A percentile compares a stretch with the other conserved stretches of the same genome.
phyloP scores from a whole-genome alignment of 768 basidiomycete species.

The Macrolepiota albuminosa region DNA sequence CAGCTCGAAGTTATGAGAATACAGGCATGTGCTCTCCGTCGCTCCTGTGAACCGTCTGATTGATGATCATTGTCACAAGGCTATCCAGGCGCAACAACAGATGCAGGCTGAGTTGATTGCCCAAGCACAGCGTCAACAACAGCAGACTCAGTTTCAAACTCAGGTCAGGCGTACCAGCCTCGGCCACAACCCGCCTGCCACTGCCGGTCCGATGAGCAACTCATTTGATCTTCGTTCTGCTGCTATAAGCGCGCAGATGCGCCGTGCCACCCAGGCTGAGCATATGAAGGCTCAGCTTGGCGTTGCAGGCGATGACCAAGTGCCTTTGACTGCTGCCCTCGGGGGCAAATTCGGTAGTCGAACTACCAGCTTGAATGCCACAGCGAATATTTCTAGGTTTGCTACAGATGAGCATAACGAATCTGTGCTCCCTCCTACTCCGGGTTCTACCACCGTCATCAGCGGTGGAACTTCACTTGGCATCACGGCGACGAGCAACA shows the following conservation, averaged over 20 bases:
- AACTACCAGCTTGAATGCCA: conserved; percentile 37
- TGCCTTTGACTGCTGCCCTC: conserved; percentile 78
- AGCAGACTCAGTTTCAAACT: conserved; percentile 34
- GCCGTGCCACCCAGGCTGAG: conserved; percentile 68
- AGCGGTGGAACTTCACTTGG: conserved; percentile 73
- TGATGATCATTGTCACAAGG: conserved; percentile 30
- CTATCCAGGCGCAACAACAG: conserved; percentile 74
- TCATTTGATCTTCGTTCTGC: conserved; percentile 63
- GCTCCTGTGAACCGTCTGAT: conserved; percentile 3
- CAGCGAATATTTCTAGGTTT: conserved; percentile 26
- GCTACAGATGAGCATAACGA: conserved; percentile 39
- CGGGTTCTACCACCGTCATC: conserved; percentile 61
- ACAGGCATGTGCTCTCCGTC: conserved; percentile 47
- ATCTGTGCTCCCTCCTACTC: conserved; percentile 46
- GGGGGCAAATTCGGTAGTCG: conserved; percentile 76
- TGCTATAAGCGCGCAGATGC: conserved; percentile 51
- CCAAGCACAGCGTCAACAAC: conserved; percentile 50
- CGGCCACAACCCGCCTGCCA: conserved; percentile 53
- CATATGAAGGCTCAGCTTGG: conserved; percentile 59
- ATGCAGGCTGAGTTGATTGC: conserved; percentile 69
- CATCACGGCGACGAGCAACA: conserved; percentile 36
- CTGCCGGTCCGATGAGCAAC: conserved; percentile 64
- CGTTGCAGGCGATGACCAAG: conserved; percentile 47
- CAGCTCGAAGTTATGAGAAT: conserved; percentile 79
- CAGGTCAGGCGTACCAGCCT: conserved; percentile 44